Evolutionary conservation across 2,329 filamentous ascomycete species (phyloP).

Genomic region (Pseudopyricularia javanii): DNA sequence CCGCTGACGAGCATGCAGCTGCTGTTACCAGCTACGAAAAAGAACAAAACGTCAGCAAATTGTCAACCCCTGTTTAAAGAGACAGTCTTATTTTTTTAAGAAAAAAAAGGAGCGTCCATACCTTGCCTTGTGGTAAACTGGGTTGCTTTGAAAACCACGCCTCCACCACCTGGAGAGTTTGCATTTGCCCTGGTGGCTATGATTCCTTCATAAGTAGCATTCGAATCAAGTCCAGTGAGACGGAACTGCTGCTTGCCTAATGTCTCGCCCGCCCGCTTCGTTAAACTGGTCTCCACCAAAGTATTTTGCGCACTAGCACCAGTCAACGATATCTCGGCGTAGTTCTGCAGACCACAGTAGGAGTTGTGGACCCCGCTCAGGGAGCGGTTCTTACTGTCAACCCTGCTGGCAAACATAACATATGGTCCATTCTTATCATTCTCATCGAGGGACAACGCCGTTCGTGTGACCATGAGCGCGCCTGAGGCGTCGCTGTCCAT

Average conservation of each 20-base stretch:
- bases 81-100: neutral
- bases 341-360: conserved; percentile 64
- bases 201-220: conserved; percentile 60
- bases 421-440: conserved; percentile 47
- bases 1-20: conserved; percentile 82
- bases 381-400: conserved; percentile 40
- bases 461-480: conserved; percentile 66
- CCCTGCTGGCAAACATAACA: conserved; percentile 60
- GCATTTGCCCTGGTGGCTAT: conserved; percentile 47
- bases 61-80: neutral
- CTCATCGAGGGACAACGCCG: conserved; percentile 47
- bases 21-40: conserved; percentile 17
- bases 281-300: conserved; percentile 51
- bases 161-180: conserved; percentile 53
- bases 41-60: neutral
- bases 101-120: conserved; percentile 26
- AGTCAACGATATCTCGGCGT: conserved; percentile 50
- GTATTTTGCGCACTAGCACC: conserved; percentile 35
- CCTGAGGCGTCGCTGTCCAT: conserved; percentile 76
- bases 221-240: conserved; percentile 60
- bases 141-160: conserved; percentile 58
- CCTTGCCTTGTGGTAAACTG: conserved; percentile 69
- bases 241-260: conserved; percentile 83
- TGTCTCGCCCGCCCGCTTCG: conserved; percentile 49
- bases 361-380: conserved; percentile 65